Evolutionary conservation across 495 filamentous ascomycete species (phyloP).

Genomic region (Zalerion maritima): DNA sequence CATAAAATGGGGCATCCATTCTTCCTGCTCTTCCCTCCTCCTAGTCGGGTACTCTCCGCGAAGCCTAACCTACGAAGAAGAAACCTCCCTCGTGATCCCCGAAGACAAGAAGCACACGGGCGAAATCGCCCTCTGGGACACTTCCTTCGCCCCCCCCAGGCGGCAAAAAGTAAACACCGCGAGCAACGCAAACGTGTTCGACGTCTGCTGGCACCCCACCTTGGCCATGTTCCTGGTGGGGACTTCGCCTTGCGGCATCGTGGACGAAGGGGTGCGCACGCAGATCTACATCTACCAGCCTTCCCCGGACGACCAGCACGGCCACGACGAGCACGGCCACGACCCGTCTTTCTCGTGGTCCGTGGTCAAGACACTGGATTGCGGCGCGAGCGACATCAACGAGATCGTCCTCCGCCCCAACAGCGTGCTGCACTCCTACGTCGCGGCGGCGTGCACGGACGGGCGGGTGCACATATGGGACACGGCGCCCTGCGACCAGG

Average conservation of each 20-base stretch:
- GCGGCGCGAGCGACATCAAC: slow-evolving; percentile 74
- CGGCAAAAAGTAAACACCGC: too few relatives aligned
- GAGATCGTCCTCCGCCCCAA: slow-evolving; percentile 50
- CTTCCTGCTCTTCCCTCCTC: slow-evolving; percentile 39
- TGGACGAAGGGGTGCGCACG: slow-evolving; percentile 26
- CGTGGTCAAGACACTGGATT: slow-evolving; percentile 45
- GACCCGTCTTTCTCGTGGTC: too few relatives aligned
- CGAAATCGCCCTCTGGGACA: slow-evolving; percentile 61
- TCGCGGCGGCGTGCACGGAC: slow-evolving; percentile 76
- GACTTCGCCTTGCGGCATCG: slow-evolving; percentile 34
- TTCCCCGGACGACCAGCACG: slow-evolving; percentile 12
- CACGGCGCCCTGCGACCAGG: slow-evolving; percentile 36
- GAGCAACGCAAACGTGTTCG: slow-evolving; percentile 60
- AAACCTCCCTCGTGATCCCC: slow-evolving; percentile 40
- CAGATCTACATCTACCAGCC: slow-evolving; percentile 34
- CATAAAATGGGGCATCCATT: slow-evolving; percentile 52
- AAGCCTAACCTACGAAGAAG: slow-evolving; percentile 28
- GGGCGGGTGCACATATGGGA: slow-evolving; percentile 82
- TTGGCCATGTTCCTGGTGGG: slow-evolving; percentile 44
- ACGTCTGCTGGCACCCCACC: slow-evolving; percentile 61
- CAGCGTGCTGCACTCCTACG: slow-evolving; percentile 32
- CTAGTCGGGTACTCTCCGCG: slow-evolving; percentile 64
- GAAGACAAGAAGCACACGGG: slow-evolving; percentile 39
- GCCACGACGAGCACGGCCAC: slow-evolving; percentile 17
- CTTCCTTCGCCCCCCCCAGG: slow-evolving; percentile 22